Percentiles rank a stretch among this genome's conserved stretches.
phyloP scores from a whole-genome alignment of 129 eudicot species.

The Pulicaria dysenterica region DNA sequence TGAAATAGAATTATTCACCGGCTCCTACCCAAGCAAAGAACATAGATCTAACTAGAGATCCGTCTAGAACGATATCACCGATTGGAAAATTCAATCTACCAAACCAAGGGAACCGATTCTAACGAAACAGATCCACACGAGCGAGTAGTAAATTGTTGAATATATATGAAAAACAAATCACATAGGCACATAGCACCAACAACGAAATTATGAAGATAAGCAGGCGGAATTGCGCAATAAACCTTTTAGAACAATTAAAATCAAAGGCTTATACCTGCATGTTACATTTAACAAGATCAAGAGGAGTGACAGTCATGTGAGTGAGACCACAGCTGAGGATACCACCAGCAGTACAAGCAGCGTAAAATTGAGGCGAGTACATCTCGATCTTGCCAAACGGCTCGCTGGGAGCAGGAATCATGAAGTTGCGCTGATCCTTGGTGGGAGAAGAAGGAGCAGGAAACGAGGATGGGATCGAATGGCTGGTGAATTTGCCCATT shows the following conservation, averaged over 20 bases:
- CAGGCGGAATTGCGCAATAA: background rate
- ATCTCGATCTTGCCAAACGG: slow-evolving; percentile 76
- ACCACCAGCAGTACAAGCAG: slow-evolving; percentile 87
- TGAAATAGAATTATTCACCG: background rate
- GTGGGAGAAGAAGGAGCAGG: slow-evolving; percentile 35
- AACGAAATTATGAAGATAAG: background rate
- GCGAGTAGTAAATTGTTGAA: background rate
- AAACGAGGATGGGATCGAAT: slow-evolving; percentile 21
- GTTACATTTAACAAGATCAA: slow-evolving; percentile 91
- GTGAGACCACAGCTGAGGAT: slow-evolving; percentile 88
- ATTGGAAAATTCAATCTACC: background rate
- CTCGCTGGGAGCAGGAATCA: slow-evolving; percentile 68
- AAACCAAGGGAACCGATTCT: background rate
- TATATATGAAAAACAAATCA: background rate
- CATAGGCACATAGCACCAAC: background rate
- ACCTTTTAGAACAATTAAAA: background rate
- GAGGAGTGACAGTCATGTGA: slow-evolving; percentile 92
- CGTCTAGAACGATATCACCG: background rate
- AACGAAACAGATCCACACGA: slow-evolving; percentile 24
- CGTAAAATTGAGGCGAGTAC: slow-evolving; percentile 74
- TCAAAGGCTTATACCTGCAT: slow-evolving; percentile 63
- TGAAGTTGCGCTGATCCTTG: slow-evolving; percentile 26
- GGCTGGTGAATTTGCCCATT: slow-evolving; percentile 6
- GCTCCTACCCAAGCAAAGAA: background rate
- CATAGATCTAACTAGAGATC: slow-evolving; percentile 28